Base-by-base conservation (phyloP, 345 rosid species). In the Camelina laxa region DNA sequence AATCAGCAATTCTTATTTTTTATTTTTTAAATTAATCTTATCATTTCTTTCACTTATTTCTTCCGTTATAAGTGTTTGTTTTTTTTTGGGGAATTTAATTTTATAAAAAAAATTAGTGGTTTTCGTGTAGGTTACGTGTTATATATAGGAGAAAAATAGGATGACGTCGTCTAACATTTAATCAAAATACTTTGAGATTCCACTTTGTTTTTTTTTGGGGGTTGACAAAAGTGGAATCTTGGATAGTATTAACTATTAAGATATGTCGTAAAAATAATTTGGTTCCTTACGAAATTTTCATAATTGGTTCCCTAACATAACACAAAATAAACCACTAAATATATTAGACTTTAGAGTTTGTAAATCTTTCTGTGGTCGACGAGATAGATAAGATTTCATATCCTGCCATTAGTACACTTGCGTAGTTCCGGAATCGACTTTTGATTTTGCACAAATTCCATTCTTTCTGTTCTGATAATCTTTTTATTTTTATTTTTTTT, bases 191-290 rank as follows among this genome's bases (percentile, higher is more conserved):
- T 57, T 38, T 31, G 27, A 72, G 77, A 78, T 78, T 78, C 69
- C 76, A 56, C 60, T 64, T 56, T 70, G 60, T 58, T 64, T 57
- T 24, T 58, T 64, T 64, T 17, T 9, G 17, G 31, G 70, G 71
- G 48, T 70, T 77, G 72, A 57, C 72, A 70, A 27, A 64, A 19
- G 20, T 2, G 42, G 81, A 60, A 72, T 78, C 81, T 72, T 60
- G 73, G 60, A 33, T 35, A 38, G 14, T 62, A 69, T 27, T 27
- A 27, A 27, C 30, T 27, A 27, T 47, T 63, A 64, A 64, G 70
- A 31, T 47, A 51, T 22, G 11, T 35, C 50, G 48, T 45, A 44
- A 20, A 55, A 14, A 17, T 16, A 16, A 16, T n/a, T 62, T 61
- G 24, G 24, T 22, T 31, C 35, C 35, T 31, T 31, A 31, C 5